Evolutionary conservation across 257 asterid species (phyloP).

Genomic region (Linderniella brevidens): DNA sequence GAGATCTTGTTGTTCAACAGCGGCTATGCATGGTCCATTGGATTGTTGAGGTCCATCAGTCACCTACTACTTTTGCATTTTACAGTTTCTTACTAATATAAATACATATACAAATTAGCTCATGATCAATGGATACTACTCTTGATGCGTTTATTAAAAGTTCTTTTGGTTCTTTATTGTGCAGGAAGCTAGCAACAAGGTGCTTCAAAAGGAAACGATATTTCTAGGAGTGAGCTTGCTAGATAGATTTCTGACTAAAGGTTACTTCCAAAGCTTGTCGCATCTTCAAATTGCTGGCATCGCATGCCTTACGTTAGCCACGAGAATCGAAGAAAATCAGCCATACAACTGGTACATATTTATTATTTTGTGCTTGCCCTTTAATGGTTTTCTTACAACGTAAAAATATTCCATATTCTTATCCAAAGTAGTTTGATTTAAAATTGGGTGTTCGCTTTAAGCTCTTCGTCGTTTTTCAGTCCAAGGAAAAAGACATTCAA

Average conservation of each 20-base stretch:
- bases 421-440: no score
- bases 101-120: background rate
- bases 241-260: slow-evolving; percentile 70
- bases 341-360: slow-evolving; percentile 56
- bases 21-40: slow-evolving; percentile 81
- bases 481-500: slow-evolving; percentile 33
- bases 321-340: slow-evolving; percentile 94
- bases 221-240: slow-evolving; percentile 72
- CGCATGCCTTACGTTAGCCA: slow-evolving; percentile 87
- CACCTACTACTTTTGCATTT: background rate
- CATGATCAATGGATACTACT: background rate
- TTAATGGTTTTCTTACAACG: background rate
- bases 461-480: slow-evolving; percentile 21
- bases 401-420: background rate
- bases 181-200: slow-evolving; percentile 57
- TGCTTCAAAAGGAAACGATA: slow-evolving; percentile 80
- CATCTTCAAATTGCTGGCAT: slow-evolving; percentile 81
- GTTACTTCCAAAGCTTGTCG: slow-evolving; percentile 53
- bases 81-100: background rate
- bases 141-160: background rate
- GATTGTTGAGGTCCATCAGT: slow-evolving; percentile 65
- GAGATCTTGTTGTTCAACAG: slow-evolving; percentile 67
- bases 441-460: slow-evolving; percentile 6
- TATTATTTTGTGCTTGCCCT: background rate
- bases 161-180: slow-evolving; percentile 7